Evolutionary conservation across 2,329 filamentous ascomycete genomes (phyloP).

Genomic region (Mollisiaceae sp.): DNA sequence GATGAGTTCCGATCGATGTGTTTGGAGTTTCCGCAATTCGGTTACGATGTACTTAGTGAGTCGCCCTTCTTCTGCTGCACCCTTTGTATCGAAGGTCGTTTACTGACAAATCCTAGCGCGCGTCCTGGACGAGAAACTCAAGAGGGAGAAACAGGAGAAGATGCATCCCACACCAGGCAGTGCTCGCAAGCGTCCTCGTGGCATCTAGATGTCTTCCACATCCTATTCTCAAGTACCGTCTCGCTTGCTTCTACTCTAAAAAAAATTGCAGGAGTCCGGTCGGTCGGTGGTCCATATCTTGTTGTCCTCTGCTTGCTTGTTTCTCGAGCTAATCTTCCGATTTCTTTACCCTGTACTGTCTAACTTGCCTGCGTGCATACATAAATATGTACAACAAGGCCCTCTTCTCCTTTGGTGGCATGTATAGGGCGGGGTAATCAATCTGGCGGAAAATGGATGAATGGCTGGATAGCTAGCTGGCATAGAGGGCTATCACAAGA

Average conservation of each 20-base stretch:
- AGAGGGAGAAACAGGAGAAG: constrained; percentile 65
- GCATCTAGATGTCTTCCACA: constrained; percentile 25
- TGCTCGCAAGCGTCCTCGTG: constrained; percentile 60
- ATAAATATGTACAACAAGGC: constrained; percentile 4
- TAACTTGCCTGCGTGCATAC: constrained; percentile 4
- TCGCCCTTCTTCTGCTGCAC: constrained; percentile 26
- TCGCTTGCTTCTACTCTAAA: background rate
- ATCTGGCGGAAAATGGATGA: background rate
- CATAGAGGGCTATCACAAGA: background rate
- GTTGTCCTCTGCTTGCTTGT: background rate
- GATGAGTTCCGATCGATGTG: constrained; percentile 84
- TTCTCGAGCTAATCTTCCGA: background rate
- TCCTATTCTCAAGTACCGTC: background rate
- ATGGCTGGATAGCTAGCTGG: background rate
- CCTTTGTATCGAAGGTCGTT: background rate
- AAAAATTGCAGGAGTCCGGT: background rate
- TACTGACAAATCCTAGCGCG: constrained; percentile 52
- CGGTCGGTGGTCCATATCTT: background rate
- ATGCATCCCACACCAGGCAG: constrained; percentile 51
- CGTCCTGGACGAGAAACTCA: constrained; percentile 70
- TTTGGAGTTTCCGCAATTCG: constrained; percentile 88
- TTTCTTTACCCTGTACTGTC: background rate
- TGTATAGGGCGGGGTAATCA: background rate
- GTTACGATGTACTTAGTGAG: constrained; percentile 87
- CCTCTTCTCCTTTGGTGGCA: background rate